Evolutionary conservation across 257 asterid species (phyloP).

Genomic region (Solanum boliviense): DNA sequence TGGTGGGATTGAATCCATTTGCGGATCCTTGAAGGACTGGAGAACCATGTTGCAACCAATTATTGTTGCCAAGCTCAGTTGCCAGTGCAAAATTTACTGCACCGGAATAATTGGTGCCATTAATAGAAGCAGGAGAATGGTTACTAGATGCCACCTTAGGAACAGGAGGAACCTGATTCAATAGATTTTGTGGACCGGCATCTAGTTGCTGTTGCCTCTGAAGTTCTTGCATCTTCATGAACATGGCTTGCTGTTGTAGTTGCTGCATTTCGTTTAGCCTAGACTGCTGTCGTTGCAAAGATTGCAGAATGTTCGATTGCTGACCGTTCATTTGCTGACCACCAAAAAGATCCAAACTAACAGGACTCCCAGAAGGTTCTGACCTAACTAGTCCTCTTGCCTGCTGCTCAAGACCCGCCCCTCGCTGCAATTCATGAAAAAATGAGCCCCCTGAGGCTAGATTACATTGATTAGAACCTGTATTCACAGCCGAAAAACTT

Average conservation of each 20-base stretch:
- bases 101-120: slow-evolving; percentile 43
- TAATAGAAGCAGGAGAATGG: slow-evolving; percentile 35
- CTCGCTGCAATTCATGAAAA: slow-evolving; percentile 51
- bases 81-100: slow-evolving; percentile 32
- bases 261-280: slow-evolving; percentile 59
- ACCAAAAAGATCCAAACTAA: slow-evolving; percentile 81
- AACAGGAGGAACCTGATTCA: slow-evolving; percentile 33
- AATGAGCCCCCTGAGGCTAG: slow-evolving; percentile 41
- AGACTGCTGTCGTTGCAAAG: slow-evolving; percentile 62
- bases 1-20: slow-evolving; percentile 40
- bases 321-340: slow-evolving; percentile 76
- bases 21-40: slow-evolving; percentile 49
- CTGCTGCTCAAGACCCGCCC: slow-evolving; percentile 41
- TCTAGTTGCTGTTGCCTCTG: slow-evolving; percentile 31
- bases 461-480: slow-evolving; percentile 45
- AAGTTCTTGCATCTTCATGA: slow-evolving; percentile 33
- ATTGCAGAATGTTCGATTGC: slow-evolving; percentile 54
- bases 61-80: slow-evolving; percentile 40
- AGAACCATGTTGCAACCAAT: slow-evolving; percentile 53
- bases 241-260: slow-evolving; percentile 60
- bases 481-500: slow-evolving; percentile 46
- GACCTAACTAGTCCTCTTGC: slow-evolving; percentile 44
- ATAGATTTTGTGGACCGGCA: slow-evolving; percentile 34
- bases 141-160: slow-evolving; percentile 44
- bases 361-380: slow-evolving; percentile 46